Base-by-base conservation (phyloP, 345 rosid genomes). In the Eucalyptus regnans region DNA sequence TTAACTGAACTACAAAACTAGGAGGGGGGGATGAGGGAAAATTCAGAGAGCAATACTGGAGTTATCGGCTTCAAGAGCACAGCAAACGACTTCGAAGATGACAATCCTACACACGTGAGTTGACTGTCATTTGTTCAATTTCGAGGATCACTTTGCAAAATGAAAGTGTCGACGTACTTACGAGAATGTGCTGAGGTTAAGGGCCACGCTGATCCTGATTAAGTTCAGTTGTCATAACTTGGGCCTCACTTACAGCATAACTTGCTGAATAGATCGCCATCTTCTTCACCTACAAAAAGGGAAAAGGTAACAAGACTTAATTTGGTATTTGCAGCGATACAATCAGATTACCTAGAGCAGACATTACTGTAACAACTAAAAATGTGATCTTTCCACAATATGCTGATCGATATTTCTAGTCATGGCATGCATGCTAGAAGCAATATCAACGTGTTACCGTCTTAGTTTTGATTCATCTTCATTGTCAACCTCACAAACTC, bases 201-300 rank as follows among this genome's bases (percentile, higher is more conserved):
- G 86, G 89, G 54, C n/a, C 86, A 83, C 87, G 80, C n/a, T 81
- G 81, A 85, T 76, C 92, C 90, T 87, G 90, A 90, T 92, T 76
- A 7, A 81, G 86, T 87, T 90, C 64, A 12, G 88, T 50, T 76
- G 48, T 80, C 88, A 94, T 89, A 87, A 83, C 88, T 88, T 68
- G 86, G 49, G 92, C 95, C 89, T 93, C 94, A 9, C 44, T 86
- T 29, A 91, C 91, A 27, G 94, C 95, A 62, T 49, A 87, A 64
- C 58, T 90, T 10, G 88, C 95, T 20, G 94, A 93, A 91, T 92
- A 93, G 37, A 94, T 46, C 10, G 92, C 91, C 95, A 94, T 94
- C 92, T 94, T 94, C 89, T 93, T 94, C 58, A 94, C 93, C 95
- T 94, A 66, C 43, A 76, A 27, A 48, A 44, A 18, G 37, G 31